A percentile compares a stretch with the other conserved stretches of the same genome.
These are phyloP conservation scores for Heterobasidion irregulare DNA, from an alignment of 1,284 basidiomycete species.

Conservation along the genomic window DNA sequence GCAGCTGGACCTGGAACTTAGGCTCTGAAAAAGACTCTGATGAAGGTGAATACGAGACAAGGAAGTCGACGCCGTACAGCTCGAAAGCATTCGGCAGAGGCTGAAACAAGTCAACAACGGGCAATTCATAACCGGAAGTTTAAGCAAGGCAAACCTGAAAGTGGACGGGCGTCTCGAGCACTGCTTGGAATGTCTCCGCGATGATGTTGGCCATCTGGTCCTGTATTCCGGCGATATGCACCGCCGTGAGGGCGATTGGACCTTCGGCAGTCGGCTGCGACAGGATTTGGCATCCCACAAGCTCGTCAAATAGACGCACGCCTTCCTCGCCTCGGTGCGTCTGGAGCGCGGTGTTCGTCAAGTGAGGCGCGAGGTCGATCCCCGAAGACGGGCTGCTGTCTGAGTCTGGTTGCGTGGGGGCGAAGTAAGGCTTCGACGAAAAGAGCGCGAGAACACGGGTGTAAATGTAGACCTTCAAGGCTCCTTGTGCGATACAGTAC, in stretches of 20 bases:
- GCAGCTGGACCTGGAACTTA: conserved; percentile 61
- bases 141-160: conserved; percentile 54
- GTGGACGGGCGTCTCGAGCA: conserved; percentile 76
- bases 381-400: conserved; percentile 11
- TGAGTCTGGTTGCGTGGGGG: conserved; percentile 14
- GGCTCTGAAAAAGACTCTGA: conserved; percentile 9
- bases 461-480: conserved; percentile 73
- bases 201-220: conserved; percentile 61
- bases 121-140: not conserved
- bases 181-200: conserved; percentile 81
- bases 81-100: conserved; percentile 91
- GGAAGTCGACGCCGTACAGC: conserved; percentile 88
- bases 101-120: conserved; percentile 29
- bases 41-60: conserved; percentile 51
- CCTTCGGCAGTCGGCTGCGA: conserved; percentile 16
- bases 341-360: conserved; percentile 97
- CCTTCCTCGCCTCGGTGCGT: conserved; percentile 53
- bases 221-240: conserved; percentile 40
- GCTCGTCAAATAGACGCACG: conserved; percentile 72
- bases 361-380: conserved; percentile 68
- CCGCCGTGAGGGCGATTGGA: not conserved
- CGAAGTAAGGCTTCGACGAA: conserved; percentile 57
- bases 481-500: conserved; percentile 86
- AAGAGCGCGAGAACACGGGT: conserved; percentile 84
- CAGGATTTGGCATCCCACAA: conserved; percentile 56